Evolutionary conservation across 208 protist genomes (phyloP).

Genomic region (Polymyxa betae): DNA sequence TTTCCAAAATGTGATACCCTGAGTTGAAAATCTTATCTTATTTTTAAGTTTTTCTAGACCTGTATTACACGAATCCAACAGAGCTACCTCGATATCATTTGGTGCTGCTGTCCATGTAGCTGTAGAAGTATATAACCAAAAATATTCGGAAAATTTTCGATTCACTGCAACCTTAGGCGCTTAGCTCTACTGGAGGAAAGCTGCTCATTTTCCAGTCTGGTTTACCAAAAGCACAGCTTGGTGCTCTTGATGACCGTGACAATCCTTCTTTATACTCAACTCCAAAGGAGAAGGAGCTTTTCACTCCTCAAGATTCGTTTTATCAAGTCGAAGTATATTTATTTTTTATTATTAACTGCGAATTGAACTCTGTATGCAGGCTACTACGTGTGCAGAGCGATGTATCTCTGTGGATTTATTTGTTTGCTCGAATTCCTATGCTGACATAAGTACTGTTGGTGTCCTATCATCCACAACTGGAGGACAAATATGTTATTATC

Average conservation of each 20-base stretch:
- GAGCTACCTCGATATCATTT: not conserved
- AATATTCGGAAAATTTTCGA: not conserved
- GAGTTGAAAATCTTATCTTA: not conserved
- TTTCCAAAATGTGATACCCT: not conserved
- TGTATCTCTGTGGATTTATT: slow-evolving; percentile 60
- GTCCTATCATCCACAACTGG: slow-evolving; percentile 47
- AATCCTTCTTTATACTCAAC: slow-evolving; percentile 53
- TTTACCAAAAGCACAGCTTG: not conserved
- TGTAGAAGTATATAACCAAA: slow-evolving; percentile 2
- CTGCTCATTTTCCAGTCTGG: slow-evolving; percentile 36
- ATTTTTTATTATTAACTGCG: not conserved
- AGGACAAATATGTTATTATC: slow-evolving; percentile 23
- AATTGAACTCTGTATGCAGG: not conserved
- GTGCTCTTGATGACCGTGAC: slow-evolving; percentile 56
- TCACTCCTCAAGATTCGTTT: slow-evolving; percentile 20
- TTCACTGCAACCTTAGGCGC: not conserved
- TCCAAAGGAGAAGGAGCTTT: slow-evolving; percentile 53
- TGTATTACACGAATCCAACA: not conserved
- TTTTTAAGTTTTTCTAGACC: slow-evolving; percentile 28
- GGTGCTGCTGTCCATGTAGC: slow-evolving; percentile 37
- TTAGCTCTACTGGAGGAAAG: slow-evolving; percentile 17
- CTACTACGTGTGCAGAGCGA: slow-evolving; percentile 17
- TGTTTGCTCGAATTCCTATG: slow-evolving; percentile 57
- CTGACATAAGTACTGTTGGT: slow-evolving; percentile 59
- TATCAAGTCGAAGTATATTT: not conserved